phyloP scores from a whole-genome alignment of 2,329 filamentous ascomycete genomes.

The Colletotrichum magnum region DNA sequence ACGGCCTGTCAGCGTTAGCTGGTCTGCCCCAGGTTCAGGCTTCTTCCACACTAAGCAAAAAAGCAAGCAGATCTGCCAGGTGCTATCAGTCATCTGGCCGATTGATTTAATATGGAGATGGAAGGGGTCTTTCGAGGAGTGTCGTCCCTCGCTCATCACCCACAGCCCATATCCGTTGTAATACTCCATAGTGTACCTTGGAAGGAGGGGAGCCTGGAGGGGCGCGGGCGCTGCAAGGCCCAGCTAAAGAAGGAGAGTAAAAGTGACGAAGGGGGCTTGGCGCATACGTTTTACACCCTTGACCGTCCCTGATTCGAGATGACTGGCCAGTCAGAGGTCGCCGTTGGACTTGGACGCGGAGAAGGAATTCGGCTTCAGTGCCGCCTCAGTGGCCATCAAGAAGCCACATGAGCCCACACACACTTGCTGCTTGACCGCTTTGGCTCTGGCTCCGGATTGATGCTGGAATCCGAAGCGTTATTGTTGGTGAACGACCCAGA shows the following conservation, averaged over 20 bases:
- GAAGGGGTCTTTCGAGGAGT: slow-evolving; percentile 29
- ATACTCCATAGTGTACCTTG: background rate
- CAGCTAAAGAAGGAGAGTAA: slow-evolving; percentile 22
- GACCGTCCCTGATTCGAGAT: slow-evolving; percentile 25
- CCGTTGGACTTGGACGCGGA: slow-evolving; percentile 22
- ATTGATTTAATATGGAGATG: slow-evolving; percentile 37
- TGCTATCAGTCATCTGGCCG: slow-evolving; percentile 38
- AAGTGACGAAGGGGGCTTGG: slow-evolving; percentile 34
- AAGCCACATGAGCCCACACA: slow-evolving; percentile 23
- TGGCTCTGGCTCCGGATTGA: slow-evolving; percentile 23
- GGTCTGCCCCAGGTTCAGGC: background rate
- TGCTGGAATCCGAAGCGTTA: slow-evolving; percentile 24
- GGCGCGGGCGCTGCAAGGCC: slow-evolving; percentile 22
- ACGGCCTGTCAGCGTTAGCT: slow-evolving; percentile 14
- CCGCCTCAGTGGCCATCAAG: slow-evolving; percentile 24
- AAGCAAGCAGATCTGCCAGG: slow-evolving; percentile 37
- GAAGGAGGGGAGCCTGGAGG: background rate
- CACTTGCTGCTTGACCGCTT: slow-evolving; percentile 30
- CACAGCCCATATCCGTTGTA: slow-evolving; percentile 16
- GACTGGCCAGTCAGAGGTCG: slow-evolving; percentile 33
- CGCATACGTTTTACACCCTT: slow-evolving; percentile 35
- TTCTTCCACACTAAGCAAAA: slow-evolving; percentile 25
- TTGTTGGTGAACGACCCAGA: slow-evolving; percentile 8
- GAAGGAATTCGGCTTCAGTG: slow-evolving; percentile 33
- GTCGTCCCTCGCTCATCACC: slow-evolving; percentile 26